phyloP scores from a whole-genome alignment of 2,329 filamentous ascomycete species.

The Fusarium circinatum region DNA sequence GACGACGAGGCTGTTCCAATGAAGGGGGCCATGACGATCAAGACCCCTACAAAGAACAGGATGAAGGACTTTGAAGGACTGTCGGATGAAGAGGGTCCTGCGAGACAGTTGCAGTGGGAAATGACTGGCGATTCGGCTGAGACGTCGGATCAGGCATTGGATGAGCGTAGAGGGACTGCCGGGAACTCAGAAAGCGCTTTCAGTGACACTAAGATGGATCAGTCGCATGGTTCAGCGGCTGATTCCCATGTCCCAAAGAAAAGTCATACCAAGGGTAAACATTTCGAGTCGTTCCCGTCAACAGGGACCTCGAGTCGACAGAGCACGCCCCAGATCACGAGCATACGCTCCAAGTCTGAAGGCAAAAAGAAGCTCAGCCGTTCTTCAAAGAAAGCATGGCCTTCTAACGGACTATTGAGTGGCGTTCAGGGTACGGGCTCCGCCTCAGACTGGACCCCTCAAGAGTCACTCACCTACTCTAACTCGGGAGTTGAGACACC shows the following conservation, averaged over 20 bases:
- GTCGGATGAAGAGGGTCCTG: constrained; percentile 46
- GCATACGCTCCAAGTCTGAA: neutral
- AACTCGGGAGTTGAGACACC: constrained; percentile 12
- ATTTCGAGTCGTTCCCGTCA: constrained; percentile 4
- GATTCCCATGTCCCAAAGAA: neutral
- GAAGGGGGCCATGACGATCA: constrained; percentile 49
- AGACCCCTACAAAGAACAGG: constrained; percentile 49
- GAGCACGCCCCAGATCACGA: constrained; percentile 10
- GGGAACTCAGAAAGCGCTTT: neutral
- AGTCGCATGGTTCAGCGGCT: neutral
- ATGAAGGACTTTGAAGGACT: constrained; percentile 46
- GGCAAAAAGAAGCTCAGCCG: neutral
- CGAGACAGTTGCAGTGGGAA: constrained; percentile 44
- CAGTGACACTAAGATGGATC: neutral
- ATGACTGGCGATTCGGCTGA: constrained; percentile 1
- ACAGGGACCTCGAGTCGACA: constrained; percentile 2
- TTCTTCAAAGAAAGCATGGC: neutral
- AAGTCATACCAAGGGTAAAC: neutral
- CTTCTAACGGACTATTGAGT: neutral
- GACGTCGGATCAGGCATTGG: neutral
- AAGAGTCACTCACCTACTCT: constrained; percentile 9
- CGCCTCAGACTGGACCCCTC: neutral
- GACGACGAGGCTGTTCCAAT: constrained; percentile 40
- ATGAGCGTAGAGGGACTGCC: neutral
- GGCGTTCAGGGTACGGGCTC: neutral